These are phyloP conservation scores for Saccharomyces pastorianus DNA, from an alignment of 1,139 yeast genomes.

Conservation along the genomic window DNA sequence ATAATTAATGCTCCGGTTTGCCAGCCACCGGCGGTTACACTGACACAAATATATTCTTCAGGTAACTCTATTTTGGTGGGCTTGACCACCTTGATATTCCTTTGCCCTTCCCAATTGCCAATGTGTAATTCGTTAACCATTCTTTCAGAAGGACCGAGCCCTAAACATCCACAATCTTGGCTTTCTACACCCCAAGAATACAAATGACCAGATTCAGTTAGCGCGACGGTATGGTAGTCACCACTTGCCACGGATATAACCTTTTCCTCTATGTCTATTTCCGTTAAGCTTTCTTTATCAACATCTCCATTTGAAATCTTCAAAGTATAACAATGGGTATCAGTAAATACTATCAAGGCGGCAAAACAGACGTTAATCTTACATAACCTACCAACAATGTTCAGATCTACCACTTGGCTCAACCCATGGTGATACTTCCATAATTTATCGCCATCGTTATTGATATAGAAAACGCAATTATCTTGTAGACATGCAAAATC, in stretches of 20 bases:
- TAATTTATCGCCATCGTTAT: slow-evolving; percentile 38
- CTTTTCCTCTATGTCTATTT: slow-evolving; percentile 37
- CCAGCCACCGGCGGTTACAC: slow-evolving; percentile 74
- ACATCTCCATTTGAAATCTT: slow-evolving; percentile 37
- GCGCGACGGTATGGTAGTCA: slow-evolving; percentile 64
- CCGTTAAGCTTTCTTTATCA: slow-evolving; percentile 15
- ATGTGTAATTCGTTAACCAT: slow-evolving; percentile 26
- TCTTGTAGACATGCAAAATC: slow-evolving; percentile 52
- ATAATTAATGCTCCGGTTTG: slow-evolving; percentile 56
- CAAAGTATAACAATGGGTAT: slow-evolving; percentile 27
- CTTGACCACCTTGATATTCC: slow-evolving; percentile 36
- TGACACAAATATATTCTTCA: slow-evolving; percentile 36
- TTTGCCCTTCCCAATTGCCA: slow-evolving; percentile 30
- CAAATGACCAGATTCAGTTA: slow-evolving; percentile 50
- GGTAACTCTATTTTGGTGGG: slow-evolving; percentile 40
- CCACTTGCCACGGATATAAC: slow-evolving; percentile 59
- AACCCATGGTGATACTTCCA: slow-evolving; percentile 36
- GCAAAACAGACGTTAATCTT: slow-evolving; percentile 25
- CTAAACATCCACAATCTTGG: slow-evolving; percentile 59
- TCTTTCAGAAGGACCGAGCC: slow-evolving; percentile 43
- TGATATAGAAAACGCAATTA: slow-evolving; percentile 44
- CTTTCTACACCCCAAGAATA: slow-evolving; percentile 67
- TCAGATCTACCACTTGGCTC: slow-evolving; percentile 17
- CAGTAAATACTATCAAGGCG: slow-evolving; percentile 48
- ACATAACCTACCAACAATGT: slow-evolving; percentile 22